Base-by-base conservation (phyloP, 2,329 filamentous ascomycete species). In the Pseudogymnoascus sp. region DNA sequence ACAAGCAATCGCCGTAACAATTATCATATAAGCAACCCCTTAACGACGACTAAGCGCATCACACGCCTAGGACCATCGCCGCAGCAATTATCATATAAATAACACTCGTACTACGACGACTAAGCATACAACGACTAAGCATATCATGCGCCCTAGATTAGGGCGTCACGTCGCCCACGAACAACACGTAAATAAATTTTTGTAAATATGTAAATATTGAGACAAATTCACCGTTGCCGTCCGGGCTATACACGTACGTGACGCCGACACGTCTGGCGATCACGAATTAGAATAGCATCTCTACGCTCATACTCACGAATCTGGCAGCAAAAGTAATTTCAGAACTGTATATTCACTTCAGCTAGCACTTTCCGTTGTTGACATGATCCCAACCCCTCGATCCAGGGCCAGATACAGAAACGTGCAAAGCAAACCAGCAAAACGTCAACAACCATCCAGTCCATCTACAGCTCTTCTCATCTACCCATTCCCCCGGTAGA, bases 1-100 rank as follows among this genome's bases (percentile, higher is more conserved):
- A 56, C 10, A 31, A 56, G 8, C 25, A 53, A 31, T 31, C n/a
- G 25, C 50, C 14, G 10, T 12, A 28, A n/a, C n/a, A 18, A 56
- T 56, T 56, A 56, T 56, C 28, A 56, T 33, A 56, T 56, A 56
- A 18, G 50, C 28, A 56, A 12, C 50, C 50, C 47, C 25, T 56
- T 56, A 56, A 16, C 6, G 21, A 56, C 25, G 28, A 56, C 50
- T 56, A 56, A 56, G 50, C 50, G 28, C 47, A 53, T 18, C 23
- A 16, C 23, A n/a, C 25, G 25, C 47, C 14, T 31, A 53, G 25
- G 14, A 53, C 47, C 28, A 56, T 56, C 10, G n/a, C 50, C 6
- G 11, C 11, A 4, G 16, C 28, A 28, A 56, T 31, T 56, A 56
- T 56, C 50, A 56, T 56, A 56, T 33, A 56, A 35, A 56, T 28